These are phyloP conservation scores for Juglanconis oblonga DNA, from an alignment of 2,329 filamentous ascomycete genomes.

Conservation along the genomic window DNA sequence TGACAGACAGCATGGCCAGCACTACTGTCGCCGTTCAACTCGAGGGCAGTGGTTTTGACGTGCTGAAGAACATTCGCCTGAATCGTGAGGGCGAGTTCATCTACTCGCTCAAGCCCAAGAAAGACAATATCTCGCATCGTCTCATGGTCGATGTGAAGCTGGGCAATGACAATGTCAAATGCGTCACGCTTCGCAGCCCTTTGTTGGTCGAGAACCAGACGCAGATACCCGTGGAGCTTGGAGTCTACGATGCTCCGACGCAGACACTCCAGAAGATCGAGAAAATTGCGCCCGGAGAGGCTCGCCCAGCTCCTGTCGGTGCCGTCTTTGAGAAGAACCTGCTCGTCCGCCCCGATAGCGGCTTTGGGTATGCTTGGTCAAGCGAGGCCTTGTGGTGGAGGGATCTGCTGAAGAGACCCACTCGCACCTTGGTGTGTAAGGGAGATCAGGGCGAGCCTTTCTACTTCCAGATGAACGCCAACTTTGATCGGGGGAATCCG, in stretches of 20 bases:
- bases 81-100: conserved; percentile 92
- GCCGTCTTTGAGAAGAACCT: conserved; percentile 87
- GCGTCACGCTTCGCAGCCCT: conserved; percentile 91
- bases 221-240: conserved; percentile 91
- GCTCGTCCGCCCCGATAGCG: conserved; percentile 86
- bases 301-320: conserved; percentile 85
- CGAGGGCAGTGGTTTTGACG: conserved; percentile 92
- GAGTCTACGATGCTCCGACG: conserved; percentile 82
- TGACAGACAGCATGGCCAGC: conserved; percentile 76
- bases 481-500: conserved; percentile 80
- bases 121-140: conserved; percentile 80
- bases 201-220: conserved; percentile 93
- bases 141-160: conserved; percentile 89
- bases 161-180: conserved; percentile 95
- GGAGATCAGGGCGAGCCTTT: conserved; percentile 87
- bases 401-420: conserved; percentile 80
- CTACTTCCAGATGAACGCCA: conserved; percentile 93
- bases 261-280: conserved; percentile 95
- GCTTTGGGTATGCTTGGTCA: conserved; percentile 96
- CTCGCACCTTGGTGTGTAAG: conserved; percentile 82
- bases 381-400: conserved; percentile 88
- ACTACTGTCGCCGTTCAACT: conserved; percentile 75
- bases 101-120: conserved; percentile 84
- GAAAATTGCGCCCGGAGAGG: conserved; percentile 91
- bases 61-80: conserved; percentile 80